Evolutionary conservation across 192 early-diverging fungal species (phyloP), one percentile per base, ranked within the genome.

Genomic region (Thoreauomyces humboldtii): DNA sequence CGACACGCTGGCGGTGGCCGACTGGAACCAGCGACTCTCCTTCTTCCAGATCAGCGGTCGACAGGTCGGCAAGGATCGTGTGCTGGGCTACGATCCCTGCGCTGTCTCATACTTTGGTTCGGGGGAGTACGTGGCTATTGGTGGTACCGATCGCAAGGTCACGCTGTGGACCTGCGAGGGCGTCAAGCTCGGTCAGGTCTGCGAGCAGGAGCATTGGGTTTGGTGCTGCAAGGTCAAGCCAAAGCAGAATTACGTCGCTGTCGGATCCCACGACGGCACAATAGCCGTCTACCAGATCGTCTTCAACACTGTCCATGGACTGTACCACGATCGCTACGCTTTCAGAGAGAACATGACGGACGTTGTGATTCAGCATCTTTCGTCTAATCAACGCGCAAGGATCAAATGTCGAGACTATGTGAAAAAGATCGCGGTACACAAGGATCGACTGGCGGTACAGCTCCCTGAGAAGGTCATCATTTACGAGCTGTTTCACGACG

Each of bases 391-490:
- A 43, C 60, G 77, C 2, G 77, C 81, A 2, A 57, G 81, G 36
- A 86, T 86, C 58, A 79, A 80, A 45, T 86, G 81, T 63, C 67
- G 81, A 7, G 84, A 86, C 60, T 81, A 80, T 58, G 77, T 86
- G 9, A 81, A 81, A 54, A 86, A 86, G 52, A 77, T 86, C 31
- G 76, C 84, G 4, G 54, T 86, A 0, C 80, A 79, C 61, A 75
- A 75, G 32, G 81, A 83, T 60, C 50, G 72, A n/a, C 61, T 86
- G 5, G 84, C 84, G 1, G 84, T 86, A 0, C 84, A 86, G 61
- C 61, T 86, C 9, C 72, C 81, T 0, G 81, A 81, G 32, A 62
- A 75, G 42, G 63, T 86, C 22, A 78, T 84, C 46, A 75, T 86
- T 19, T 84, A 86, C 69, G 84, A 86, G 55, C 59, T 81, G 4